phyloP scores from a whole-genome alignment of 352 stramenopile genomes.

The Pythium aristosporum region DNA sequence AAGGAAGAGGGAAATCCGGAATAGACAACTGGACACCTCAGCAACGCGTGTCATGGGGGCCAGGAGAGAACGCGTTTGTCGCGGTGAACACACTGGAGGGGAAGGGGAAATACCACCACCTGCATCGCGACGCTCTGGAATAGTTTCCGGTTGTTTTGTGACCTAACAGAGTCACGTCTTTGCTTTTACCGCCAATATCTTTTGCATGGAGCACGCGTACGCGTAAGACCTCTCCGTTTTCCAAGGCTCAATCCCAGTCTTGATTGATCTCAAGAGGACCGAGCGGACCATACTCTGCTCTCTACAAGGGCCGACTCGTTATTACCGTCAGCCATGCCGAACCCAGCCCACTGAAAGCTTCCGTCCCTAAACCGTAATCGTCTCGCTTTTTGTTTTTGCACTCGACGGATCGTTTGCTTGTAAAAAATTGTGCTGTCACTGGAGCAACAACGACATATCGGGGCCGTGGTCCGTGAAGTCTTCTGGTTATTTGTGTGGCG shows the following conservation, averaged over 20 bases:
- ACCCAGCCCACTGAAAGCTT: background rate
- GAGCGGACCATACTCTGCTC: too few relatives aligned
- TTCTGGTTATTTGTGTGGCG: background rate
- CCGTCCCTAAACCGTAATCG: background rate
- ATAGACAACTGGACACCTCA: conserved; percentile 15
- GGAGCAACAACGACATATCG: conserved; percentile 16
- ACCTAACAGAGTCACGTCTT: background rate
- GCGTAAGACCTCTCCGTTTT: too few relatives aligned
- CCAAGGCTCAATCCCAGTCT: too few relatives aligned
- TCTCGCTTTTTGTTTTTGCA: background rate
- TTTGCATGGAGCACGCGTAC: too few relatives aligned
- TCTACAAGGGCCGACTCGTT: too few relatives aligned
- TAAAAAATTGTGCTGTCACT: conserved; percentile 1
- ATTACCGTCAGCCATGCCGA: background rate
- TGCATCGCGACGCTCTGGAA: background rate
- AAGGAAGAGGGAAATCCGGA: conserved; percentile 19
- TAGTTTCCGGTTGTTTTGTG: background rate
- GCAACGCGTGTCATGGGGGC: background rate
- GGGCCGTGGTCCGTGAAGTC: conserved; percentile 1
- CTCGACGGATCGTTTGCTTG: conserved; percentile 4
- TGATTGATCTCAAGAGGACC: too few relatives aligned
- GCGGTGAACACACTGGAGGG: conserved; percentile 5
- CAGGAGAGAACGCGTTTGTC: background rate
- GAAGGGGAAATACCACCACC: conserved; percentile 2
- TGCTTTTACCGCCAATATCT: background rate